Base-by-base conservation (phyloP, 805 yeast species). In the Sugiyamaella qingdaonensis region DNA sequence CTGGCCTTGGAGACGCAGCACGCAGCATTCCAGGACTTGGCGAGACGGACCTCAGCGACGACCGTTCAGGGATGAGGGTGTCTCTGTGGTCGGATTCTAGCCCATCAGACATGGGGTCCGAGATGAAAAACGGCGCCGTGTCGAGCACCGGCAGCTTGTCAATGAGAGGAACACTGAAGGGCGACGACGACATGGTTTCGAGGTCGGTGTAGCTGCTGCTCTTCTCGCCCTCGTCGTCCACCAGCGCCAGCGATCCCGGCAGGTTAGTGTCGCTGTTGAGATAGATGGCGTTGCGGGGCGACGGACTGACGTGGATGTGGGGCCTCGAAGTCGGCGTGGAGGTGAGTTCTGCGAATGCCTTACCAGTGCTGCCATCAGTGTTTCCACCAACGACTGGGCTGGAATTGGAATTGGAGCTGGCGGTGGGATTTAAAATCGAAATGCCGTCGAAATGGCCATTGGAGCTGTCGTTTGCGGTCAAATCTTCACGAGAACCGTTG, bases 31-130 rank as follows among this genome's bases (percentile, higher is more conserved):
- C 43, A 4, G 61, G 59, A 24, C 37, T 45, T 27, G 61, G 61
- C 10, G 61, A 58, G 5, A 46, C 33, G 2, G 62, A 49, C 31
- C 62, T 37, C 44, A 58, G 51, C 10, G 46, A 27, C 4, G 60
- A 57, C 21, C 62, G 51, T 19, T 56, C 53, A 11, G 62, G 62
- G 8, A 58, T 49, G 7, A 54, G 49, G 34, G 21, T 11, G 46
- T 16, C 18, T 16, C 46, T 18, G 24, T 8, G 19, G 16, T 33
- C 19, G 44, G 45, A 8, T 2, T 45, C 48, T 2, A 42, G n/a
- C 14, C n/a, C 27, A 24, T 32, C 39, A 11, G 36, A n/a, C 7
- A 27, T 10, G 14, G 34, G 14, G 10, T 33, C 48, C 5, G 43
- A 16, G 21, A 39, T 39, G 24, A 39, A 39, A 39, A 39, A 39